phyloP scores from a whole-genome alignment of 192 early-diverging fungal genomes.

The Lunasporangiospora selenospora region DNA sequence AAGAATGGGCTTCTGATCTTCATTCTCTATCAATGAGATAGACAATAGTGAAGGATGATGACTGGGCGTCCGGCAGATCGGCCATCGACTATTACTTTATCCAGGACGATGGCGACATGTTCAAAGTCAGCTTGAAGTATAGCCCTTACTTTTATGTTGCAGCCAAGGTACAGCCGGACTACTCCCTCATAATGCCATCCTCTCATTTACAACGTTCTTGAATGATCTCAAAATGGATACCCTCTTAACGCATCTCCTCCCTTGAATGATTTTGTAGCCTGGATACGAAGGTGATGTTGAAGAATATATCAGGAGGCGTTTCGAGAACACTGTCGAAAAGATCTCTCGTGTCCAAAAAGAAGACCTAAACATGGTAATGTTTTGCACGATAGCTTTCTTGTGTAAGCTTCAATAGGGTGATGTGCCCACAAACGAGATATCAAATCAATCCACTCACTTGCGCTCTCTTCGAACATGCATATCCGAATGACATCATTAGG shows the following conservation, averaged over 20 bases:
- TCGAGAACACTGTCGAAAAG: constrained; percentile 68
- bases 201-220: no score
- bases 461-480: not conserved
- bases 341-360: constrained; percentile 76
- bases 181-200: no score
- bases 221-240: not conserved
- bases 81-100: constrained; percentile 95
- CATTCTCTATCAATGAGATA: constrained; percentile 36
- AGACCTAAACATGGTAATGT: constrained; percentile 81
- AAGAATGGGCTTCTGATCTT: no score
- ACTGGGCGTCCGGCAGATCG: constrained; percentile 68
- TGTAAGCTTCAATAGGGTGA: no score
- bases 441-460: not conserved
- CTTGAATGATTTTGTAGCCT: constrained; percentile 40
- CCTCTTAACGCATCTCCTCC: not conserved
- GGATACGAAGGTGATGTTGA: constrained; percentile 85
- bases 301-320: constrained; percentile 79
- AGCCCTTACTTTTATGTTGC: constrained; percentile 92
- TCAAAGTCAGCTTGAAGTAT: constrained; percentile 87
- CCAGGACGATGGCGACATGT: constrained; percentile 85
- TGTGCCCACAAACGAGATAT: no score
- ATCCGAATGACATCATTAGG: constrained; percentile 50
- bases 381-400: not conserved
- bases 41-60: constrained; percentile 69
- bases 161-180: constrained; percentile 64